Base-by-base conservation (phyloP, 208 protist species). In the Lotmaria passim region DNA sequence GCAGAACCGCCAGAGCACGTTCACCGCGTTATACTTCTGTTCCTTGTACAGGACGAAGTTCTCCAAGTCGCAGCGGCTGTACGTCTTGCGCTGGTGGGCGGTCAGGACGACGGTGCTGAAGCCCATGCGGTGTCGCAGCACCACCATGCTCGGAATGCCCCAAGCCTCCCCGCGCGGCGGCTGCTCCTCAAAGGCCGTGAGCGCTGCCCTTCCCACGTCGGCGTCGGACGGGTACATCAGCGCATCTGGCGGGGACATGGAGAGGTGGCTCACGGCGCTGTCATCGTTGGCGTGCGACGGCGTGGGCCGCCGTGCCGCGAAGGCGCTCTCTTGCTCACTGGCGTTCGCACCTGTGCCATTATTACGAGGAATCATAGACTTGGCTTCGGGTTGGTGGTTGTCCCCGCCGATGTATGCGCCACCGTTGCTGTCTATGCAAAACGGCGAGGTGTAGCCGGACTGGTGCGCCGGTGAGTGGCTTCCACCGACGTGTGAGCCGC, bases 41-140 rank as follows among this genome's bases (percentile, higher is more conserved):
- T 93, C 75, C 83, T 95, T 95, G 76, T 93, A 93, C 1, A 95
- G 52, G 1, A 88, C 38, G 55, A 81, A 82, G 41, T 74, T 80
- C 46, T 93, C 85, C 3, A 87, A 64, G 47, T 66, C 56, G 19
- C 66, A 36, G 14, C 69, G 77, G 38, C 52, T 79, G 63, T 76
- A 87, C 30, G 34, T n/a, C 23, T 5, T 24, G 23, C 73, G 63
- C 59, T 90, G 78, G 26, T 61, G 48, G 15, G 73, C 17, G 17
- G 48, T 66, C 28, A 90, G 51, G 12, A 51, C 62, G 26, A 91
- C 69, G 12, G 65, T 82, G 43, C 52, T 86, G 57, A 78, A 86
- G 33, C 81, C 79, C 75, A 91, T 82, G n/a, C 81, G 73, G 48
- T 89, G 74, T 7, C 69, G 73, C 15, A 94, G 61, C 24, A 89